Base-by-base conservation (phyloP, 2,329 filamentous ascomycete species). In the Aspergillus japonicus region DNA sequence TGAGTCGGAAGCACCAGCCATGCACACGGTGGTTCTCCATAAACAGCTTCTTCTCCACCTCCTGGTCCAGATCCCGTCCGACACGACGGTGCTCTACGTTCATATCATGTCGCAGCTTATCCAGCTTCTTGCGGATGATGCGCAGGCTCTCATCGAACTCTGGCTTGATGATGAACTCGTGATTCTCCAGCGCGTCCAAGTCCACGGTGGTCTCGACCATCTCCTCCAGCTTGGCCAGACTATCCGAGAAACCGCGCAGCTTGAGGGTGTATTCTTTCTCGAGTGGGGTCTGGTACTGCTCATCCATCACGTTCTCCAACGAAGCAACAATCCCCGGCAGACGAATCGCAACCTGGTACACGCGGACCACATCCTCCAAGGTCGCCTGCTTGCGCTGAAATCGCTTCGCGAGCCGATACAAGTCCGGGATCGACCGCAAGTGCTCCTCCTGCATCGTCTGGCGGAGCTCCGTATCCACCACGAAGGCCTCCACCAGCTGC, bases 201-300 rank as follows among this genome's bases (percentile, higher is more conserved):
- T 99, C 95, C 14, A 99, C 93, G 0, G 96, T 99, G 1, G 95
- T 96, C 79, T 99, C 95, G 0, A 99, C 95, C 92, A 99, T 97
- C 73, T 99, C 95, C 71, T 94, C 91, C 11, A 99, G 82, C 72
- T 92, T 96, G 26, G 85, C 88, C 54, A 99, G 83, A 69, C 88
- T 91, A 69, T 92, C 87, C 5, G 88, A 90, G 61, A 91, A 85
- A 61, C 90, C 86, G 52, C 85, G 86, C 44, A 99, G 80, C 73
- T 96, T 96, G 26, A 85, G 84, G 0, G 93, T 97, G 73, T 99
- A 99, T 24, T 92, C 88, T 6, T 85, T 84, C 64, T 98, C 93
- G 0, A 99, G 82, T 0, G 92, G 90, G 61, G 92, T 89, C 62
- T 91, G 91, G 75, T 98, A 97, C 49, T 89, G 82, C 74, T 98